Evolutionary conservation across 805 yeast species (phyloP).

Genomic region (Danielozyma ontarioensis): DNA sequence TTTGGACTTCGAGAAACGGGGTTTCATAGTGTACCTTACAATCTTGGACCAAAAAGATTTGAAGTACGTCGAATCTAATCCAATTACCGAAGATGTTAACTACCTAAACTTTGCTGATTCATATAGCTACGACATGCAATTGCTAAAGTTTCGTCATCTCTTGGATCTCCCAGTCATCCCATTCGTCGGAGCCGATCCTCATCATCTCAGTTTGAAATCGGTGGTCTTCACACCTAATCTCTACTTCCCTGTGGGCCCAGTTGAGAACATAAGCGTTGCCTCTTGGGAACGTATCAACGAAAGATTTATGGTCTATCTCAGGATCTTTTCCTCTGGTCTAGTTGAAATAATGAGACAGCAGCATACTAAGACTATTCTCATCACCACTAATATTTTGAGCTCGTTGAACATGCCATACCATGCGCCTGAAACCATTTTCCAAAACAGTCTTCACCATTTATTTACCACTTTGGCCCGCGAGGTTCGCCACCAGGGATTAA

Average conservation of each 20-base stretch:
- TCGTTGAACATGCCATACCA: conserved; percentile 56
- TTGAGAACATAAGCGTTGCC: conserved; percentile 47
- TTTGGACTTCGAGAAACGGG: conserved; percentile 69
- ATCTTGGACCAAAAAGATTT: conserved; percentile 58
- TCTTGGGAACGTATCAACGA: conserved; percentile 51
- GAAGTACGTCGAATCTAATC: conserved; percentile 45
- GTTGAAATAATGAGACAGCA: conserved; percentile 49
- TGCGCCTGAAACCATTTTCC: conserved; percentile 55
- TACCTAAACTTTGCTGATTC: conserved; percentile 53
- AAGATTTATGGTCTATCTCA: conserved; percentile 44
- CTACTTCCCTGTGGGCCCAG: conserved; percentile 62
- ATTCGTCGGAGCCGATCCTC: conserved; percentile 53
- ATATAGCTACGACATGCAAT: conserved; percentile 40
- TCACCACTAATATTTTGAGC: conserved; percentile 54
- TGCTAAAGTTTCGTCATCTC: conserved; percentile 45
- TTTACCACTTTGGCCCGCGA: conserved; percentile 34
- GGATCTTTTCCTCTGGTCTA: conserved; percentile 51
- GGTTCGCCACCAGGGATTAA: conserved; percentile 26
- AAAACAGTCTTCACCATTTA: conserved; percentile 35
- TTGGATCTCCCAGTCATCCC: conserved; percentile 54
- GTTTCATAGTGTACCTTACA: conserved; percentile 76
- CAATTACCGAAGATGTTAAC: conserved; percentile 64
- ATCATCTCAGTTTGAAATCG: conserved; percentile 53
- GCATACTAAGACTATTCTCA: conserved; percentile 43
- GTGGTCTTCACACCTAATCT: conserved; percentile 68